Percentiles rank a stretch among this genome's conserved stretches.
Evolutionary conservation across 176 grass and related monocot species (phyloP).

Genomic region (Oryza longistaminata): DNA sequence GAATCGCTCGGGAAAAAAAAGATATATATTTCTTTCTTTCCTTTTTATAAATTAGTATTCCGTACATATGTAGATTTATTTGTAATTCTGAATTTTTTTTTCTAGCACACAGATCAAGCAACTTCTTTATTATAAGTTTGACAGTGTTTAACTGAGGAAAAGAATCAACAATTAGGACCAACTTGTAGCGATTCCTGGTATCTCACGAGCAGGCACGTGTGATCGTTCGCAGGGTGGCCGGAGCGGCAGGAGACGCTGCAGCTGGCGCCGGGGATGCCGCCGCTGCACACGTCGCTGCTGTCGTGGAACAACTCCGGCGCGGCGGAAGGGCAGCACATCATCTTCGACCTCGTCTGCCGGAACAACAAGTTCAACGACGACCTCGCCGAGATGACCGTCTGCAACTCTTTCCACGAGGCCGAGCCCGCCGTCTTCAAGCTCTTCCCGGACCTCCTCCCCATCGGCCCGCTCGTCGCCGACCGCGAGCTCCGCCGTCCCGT

Average conservation of each 20-base stretch:
- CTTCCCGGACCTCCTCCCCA: slow-evolving; percentile 46
- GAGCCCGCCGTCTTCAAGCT: slow-evolving; percentile 44
- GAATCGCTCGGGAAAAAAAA: too few relatives aligned
- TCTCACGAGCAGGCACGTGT: too few relatives aligned
- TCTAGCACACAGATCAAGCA: too few relatives aligned
- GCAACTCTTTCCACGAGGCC: slow-evolving; percentile 66
- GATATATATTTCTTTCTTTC: too few relatives aligned
- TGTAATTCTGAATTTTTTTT: too few relatives aligned
- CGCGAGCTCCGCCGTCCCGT: slow-evolving; percentile 13
- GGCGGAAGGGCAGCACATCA: slow-evolving; percentile 15
- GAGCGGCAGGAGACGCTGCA: slow-evolving; percentile 20
- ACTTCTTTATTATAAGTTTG: too few relatives aligned
- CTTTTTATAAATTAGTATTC: too few relatives aligned
- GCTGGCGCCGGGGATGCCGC: slow-evolving; percentile 41
- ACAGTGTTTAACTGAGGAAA: too few relatives aligned
- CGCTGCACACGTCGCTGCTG: slow-evolving; percentile 39
- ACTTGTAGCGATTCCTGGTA: too few relatives aligned
- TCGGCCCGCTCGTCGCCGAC: slow-evolving; percentile 52
- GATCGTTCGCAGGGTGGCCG: slow-evolving; percentile 55
- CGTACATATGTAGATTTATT: too few relatives aligned
- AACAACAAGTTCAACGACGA: slow-evolving; percentile 32
- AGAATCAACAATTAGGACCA: too few relatives aligned
- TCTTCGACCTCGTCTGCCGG: slow-evolving; percentile 45
- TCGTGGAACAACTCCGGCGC: slow-evolving; percentile 40
- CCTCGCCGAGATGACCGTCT: slow-evolving; percentile 42